Percentiles rank a stretch among this genome's conserved stretches.
phyloP scores from a whole-genome alignment of 2,329 filamentous ascomycete genomes.

The Aaosphaeria pasadenensis region DNA sequence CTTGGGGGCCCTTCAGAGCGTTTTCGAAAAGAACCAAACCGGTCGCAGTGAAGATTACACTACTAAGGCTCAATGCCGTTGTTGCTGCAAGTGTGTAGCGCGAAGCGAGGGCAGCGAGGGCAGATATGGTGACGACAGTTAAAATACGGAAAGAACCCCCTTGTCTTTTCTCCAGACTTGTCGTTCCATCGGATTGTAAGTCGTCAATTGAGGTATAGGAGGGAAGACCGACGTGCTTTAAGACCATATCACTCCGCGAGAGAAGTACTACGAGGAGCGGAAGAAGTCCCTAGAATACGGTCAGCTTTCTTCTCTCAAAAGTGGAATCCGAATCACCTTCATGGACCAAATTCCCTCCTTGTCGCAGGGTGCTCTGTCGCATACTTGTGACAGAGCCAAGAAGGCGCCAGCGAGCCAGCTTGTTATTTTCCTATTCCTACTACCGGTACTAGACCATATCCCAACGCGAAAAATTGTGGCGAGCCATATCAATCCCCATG shows the following conservation, averaged over 20 bases:
- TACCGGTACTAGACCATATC: constrained; percentile 23
- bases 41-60: constrained; percentile 38
- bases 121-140: constrained; percentile 32
- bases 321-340: constrained; percentile 35
- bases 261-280: constrained; percentile 30
- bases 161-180: constrained; percentile 10
- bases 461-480: constrained; percentile 32
- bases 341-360: constrained; percentile 44
- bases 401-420: constrained; percentile 42
- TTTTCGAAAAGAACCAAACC: constrained; percentile 42
- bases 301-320: constrained; percentile 4
- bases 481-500: constrained; percentile 42
- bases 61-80: constrained; percentile 41
- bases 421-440: constrained; percentile 18
- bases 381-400: constrained; percentile 42
- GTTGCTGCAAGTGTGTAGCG: constrained; percentile 32
- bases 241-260: constrained; percentile 23
- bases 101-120: constrained; percentile 32
- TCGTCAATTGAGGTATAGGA: constrained; percentile 18
- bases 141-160: constrained; percentile 28
- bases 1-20: constrained; percentile 22
- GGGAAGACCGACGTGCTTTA: constrained; percentile 21
- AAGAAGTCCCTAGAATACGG: constrained; percentile 26
- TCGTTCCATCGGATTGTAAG: constrained; percentile 12
- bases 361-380: constrained; percentile 44